Evolutionary conservation across 2,329 filamentous ascomycete genomes (phyloP), one percentile per base, ranked within the genome.

Genomic region (Cadophora malorum): DNA sequence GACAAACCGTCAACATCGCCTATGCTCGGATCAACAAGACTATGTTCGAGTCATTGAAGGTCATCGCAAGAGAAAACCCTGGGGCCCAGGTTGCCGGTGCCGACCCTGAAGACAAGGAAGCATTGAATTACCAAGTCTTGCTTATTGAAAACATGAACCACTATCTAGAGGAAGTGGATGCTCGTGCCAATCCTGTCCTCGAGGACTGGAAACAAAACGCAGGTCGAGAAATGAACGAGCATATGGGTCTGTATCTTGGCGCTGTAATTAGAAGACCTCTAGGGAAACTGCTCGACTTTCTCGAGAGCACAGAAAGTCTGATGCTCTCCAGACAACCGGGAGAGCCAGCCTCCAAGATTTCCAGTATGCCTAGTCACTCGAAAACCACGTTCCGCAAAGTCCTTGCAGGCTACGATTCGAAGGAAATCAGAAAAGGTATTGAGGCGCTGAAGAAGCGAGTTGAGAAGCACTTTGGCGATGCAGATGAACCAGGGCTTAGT

Each of bases 81-180:
- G 83, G 80, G 67, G 78, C 67, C 78, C 82, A 69, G 78, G 83
- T 72, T 78, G 81, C 55, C 79, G 82, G 72, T 81, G 80, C 61
- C 69, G 90, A 92, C 74, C 86, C 88, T 0, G 96, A 98, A 79
- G 96, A 98, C 78, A 98, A 99, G 81, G 94, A 97, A 79, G 93
- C 94, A 5, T 86, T 99, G 69, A 98, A 98, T 81, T 97, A 97
- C 81, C 94, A 98, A 79, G 97, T 99, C 75, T 85, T 98, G 41
- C 85, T 98, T 64, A 98, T 99, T 73, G 95, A 99, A 80, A 99
- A 99, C 79, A 97, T 97, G 94, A 96, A 97, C 77, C 94, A 97
- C 80, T 98, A 97, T 80, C 84, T 96, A 12, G 94, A 98, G 78
- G 94, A 97, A 79, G 91, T 97, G 9, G 93, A 97, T 73, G 82